Evolutionary conservation across 306 rosid species (phyloP).

Genomic region (Crataegus laevigata): DNA sequence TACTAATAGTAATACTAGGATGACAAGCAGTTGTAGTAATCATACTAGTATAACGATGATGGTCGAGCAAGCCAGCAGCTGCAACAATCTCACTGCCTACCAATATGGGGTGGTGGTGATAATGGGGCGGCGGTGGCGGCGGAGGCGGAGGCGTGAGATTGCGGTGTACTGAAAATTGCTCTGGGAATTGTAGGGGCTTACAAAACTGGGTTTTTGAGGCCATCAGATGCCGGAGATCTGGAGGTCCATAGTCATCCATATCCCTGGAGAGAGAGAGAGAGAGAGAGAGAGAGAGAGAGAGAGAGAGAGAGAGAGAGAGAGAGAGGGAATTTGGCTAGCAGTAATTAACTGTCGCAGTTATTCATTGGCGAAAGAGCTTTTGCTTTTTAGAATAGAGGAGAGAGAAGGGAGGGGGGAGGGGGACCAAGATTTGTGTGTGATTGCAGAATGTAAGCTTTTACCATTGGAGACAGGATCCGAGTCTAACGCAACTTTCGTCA

Average conservation of each 20-base stretch:
- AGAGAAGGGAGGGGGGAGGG: background rate
- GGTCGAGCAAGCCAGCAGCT: background rate
- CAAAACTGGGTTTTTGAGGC: conserved; percentile 27
- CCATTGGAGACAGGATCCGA: conserved; percentile 82
- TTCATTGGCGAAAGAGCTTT: background rate
- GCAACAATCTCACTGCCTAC: background rate
- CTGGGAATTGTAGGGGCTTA: conserved; percentile 11
- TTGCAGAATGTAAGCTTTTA: conserved; percentile 12
- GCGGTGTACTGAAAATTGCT: conserved; percentile 20
- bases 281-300: background rate
- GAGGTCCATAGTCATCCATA: conserved; percentile 18
- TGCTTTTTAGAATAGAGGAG: background rate
- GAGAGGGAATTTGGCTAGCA: background rate
- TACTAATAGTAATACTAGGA: background rate
- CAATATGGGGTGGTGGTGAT: background rate
- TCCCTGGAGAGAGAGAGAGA: background rate
- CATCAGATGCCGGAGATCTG: conserved; percentile 54
- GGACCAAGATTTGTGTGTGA: background rate
- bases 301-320: background rate
- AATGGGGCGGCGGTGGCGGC: conserved; percentile 6
- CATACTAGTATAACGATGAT: background rate
- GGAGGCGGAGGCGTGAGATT: background rate
- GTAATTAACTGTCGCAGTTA: background rate
- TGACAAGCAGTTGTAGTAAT: background rate
- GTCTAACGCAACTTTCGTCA: conserved; percentile 63